A percentile compares a stretch with the other conserved stretches of the same genome.
Conservation (phyloP, 83 land plant genomes). For the Picea mariana region DNA sequence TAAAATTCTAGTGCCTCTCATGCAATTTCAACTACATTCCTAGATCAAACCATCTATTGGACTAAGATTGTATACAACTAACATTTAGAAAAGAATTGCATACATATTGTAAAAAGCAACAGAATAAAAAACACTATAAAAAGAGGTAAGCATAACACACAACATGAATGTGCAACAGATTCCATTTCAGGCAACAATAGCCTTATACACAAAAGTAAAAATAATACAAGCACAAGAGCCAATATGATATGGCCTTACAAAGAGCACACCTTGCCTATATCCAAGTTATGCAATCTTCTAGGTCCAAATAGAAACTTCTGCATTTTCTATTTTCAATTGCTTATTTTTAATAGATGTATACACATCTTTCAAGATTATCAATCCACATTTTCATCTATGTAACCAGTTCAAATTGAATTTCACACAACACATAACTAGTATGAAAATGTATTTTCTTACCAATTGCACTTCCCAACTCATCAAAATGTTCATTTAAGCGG, state of each 20-base stretch:
- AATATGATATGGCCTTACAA: neutral
- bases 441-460: constrained; percentile 34
- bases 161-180: neutral
- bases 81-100: neutral
- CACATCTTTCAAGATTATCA: neutral
- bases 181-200: neutral
- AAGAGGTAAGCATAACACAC: neutral
- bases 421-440: neutral
- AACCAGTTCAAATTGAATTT: neutral
- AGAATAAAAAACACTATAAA: neutral
- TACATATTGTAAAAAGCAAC: neutral
- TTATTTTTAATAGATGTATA: neutral
- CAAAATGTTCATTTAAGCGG: constrained; percentile 74
- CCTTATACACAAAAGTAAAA: neutral
- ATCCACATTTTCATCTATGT: neutral
- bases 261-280: neutral
- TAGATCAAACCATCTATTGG: neutral
- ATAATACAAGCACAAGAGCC: neutral
- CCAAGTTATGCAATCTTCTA: neutral
- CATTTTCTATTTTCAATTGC: neutral
- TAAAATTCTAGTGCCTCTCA: too few species aligned
- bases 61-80: neutral
- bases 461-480: constrained; percentile 65
- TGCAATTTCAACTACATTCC: neutral
- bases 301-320: neutral